phyloP scores from a whole-genome alignment of 2,329 filamentous ascomycete genomes.

The Phaeoacremonium minimum region DNA sequence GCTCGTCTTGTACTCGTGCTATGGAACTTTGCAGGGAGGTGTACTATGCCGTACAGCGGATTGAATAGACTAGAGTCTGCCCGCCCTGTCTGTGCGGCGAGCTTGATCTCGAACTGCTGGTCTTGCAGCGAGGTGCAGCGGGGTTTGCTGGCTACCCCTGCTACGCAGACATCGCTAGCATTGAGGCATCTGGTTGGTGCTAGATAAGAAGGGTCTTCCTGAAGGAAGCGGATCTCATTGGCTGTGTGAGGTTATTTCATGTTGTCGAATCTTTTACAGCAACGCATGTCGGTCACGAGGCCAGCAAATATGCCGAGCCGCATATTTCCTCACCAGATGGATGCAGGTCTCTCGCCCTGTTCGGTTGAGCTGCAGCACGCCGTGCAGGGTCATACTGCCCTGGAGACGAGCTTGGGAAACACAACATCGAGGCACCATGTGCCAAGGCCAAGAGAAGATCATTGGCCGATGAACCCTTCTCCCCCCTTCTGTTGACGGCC shows the following conservation, averaged over 20 bases:
- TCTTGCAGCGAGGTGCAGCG: no score
- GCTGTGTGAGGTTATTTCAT: slow-evolving; percentile 29
- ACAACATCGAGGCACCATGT: no score
- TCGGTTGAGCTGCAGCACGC: slow-evolving; percentile 3
- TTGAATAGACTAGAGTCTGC: background rate
- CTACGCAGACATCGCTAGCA: background rate
- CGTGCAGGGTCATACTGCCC: slow-evolving; percentile 2
- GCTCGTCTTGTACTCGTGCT: no score
- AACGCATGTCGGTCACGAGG: slow-evolving; percentile 7
- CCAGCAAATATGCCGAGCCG: slow-evolving; percentile 6
- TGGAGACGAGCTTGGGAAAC: no score
- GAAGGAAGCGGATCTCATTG: slow-evolving; percentile 28
- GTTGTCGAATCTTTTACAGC: slow-evolving; percentile 30
- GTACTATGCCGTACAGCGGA: no score
- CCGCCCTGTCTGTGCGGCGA: background rate
- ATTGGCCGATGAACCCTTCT: no score
- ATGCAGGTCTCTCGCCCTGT: slow-evolving; percentile 6
- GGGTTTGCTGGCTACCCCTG: background rate
- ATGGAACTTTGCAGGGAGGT: no score
- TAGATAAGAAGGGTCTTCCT: slow-evolving; percentile 33
- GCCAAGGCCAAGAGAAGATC: no score
- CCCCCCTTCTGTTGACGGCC: no score
- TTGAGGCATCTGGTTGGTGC: slow-evolving; percentile 27
- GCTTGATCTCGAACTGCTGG: slow-evolving; percentile 1
- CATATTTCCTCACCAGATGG: slow-evolving; percentile 17